These are phyloP conservation scores for Antrodiella citrinella DNA, from an alignment of 768 basidiomycete genomes.

Conservation along the genomic window DNA sequence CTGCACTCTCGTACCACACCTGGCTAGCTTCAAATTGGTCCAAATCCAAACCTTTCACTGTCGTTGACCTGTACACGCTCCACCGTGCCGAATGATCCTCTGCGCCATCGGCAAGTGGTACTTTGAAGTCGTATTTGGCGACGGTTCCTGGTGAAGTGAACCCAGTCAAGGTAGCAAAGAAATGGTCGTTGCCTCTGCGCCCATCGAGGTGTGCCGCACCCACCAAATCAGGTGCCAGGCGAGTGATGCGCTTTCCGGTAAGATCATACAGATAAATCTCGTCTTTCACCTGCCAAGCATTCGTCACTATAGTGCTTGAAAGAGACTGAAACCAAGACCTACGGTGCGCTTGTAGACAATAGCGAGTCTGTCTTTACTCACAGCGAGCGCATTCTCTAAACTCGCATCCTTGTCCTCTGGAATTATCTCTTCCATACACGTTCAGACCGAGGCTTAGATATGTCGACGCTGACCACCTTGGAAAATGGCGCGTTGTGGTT, in stretches of 20 bases:
- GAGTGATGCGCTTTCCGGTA: conserved; percentile 43
- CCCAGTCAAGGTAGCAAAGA: conserved; percentile 57
- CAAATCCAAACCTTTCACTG: conserved; percentile 50
- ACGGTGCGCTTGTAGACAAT: conserved; percentile 69
- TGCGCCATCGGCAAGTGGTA: neutral
- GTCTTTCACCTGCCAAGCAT: conserved; percentile 53
- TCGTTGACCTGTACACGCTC: conserved; percentile 49
- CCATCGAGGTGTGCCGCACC: conserved; percentile 48
- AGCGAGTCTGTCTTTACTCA: conserved; percentile 48
- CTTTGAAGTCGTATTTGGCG: conserved; percentile 50
- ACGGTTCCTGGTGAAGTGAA: conserved; percentile 70
- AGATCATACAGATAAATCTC: conserved; percentile 64
- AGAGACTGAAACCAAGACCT: conserved; percentile 15
- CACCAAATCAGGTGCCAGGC: conserved; percentile 58
- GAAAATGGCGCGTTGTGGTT: conserved; percentile 59
- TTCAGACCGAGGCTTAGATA: conserved; percentile 34
- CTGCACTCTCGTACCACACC: conserved; percentile 78
- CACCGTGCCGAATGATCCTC: conserved; percentile 32
- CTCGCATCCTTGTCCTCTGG: conserved; percentile 59
- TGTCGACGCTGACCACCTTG: conserved; percentile 58
- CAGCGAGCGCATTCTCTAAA: conserved; percentile 38
- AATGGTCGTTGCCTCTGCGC: conserved; percentile 44
- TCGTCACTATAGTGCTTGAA: neutral
- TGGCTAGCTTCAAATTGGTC: conserved; percentile 68
- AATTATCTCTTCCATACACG: conserved; percentile 50